A percentile compares a stretch with the other conserved stretches of the same genome.
Conservation (phyloP, 257 asterid species). For the Coffea eugenioides region DNA sequence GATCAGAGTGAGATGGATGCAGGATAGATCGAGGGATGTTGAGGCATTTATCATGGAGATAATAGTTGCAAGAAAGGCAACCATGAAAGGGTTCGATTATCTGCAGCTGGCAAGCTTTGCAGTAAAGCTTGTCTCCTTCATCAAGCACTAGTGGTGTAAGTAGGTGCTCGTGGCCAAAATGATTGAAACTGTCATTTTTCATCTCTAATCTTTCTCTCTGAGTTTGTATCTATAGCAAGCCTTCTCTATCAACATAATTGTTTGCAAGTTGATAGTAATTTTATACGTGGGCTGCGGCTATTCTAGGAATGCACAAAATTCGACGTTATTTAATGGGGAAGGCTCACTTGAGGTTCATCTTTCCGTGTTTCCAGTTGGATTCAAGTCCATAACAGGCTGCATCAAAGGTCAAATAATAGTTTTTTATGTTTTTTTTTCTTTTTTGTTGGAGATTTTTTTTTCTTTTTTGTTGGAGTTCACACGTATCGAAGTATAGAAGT, state of each 20-base stretch:
- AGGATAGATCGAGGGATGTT: conserved; percentile 49
- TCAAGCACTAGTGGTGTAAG: conserved; percentile 23
- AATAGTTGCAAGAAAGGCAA: conserved; percentile 44
- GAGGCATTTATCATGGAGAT: conserved; percentile 47
- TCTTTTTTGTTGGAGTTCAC: too few species aligned
- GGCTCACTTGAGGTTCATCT: background rate
- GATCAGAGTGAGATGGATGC: conserved; percentile 52
- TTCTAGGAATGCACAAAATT: background rate
- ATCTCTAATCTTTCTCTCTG: background rate
- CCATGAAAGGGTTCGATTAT: conserved; percentile 26
- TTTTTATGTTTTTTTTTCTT: too few species aligned
- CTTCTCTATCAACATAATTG: too few species aligned
- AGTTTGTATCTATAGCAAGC: too few species aligned
- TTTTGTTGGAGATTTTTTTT: too few species aligned
- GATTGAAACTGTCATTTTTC: conserved; percentile 20
- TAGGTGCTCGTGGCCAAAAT: conserved; percentile 57
- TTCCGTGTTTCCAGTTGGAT: background rate
- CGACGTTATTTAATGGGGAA: background rate
- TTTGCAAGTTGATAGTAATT: too few species aligned
- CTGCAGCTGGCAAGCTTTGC: conserved; percentile 51
- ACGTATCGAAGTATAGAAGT: too few species aligned
- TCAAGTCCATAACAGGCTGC: too few species aligned
- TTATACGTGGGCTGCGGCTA: background rate
- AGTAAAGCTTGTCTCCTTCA: conserved; percentile 28
- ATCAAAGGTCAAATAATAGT: too few species aligned